Conservation (phyloP, 768 basidiomycete species). For the Podaxis mareebaensis region DNA sequence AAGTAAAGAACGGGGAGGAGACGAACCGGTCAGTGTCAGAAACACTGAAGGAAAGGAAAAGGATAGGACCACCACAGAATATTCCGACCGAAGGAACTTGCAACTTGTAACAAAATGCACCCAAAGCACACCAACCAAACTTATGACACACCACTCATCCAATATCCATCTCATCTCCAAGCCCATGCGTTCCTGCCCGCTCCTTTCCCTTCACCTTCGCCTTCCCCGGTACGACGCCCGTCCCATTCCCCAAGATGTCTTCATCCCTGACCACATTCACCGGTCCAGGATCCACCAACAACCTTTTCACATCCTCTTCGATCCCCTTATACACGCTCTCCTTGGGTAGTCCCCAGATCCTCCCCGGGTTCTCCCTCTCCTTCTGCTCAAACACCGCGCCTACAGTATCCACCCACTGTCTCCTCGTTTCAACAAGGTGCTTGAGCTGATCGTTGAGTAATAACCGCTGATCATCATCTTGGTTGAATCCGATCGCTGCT, state of each 20-base stretch:
- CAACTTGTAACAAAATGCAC: conserved; percentile 15
- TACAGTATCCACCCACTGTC: conserved; percentile 77
- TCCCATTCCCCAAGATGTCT: conserved; percentile 17
- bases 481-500: conserved; percentile 67
- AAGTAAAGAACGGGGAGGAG: conserved; percentile 11
- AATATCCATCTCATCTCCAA: conserved; percentile 66
- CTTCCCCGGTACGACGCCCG: conserved; percentile 16
- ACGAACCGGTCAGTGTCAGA: not conserved
- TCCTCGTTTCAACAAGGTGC: conserved; percentile 72
- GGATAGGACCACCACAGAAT: not conserved
- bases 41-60: conserved; percentile 3
- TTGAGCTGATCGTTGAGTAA: conserved; percentile 67
- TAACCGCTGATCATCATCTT: conserved; percentile 65
- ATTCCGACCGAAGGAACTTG: conserved; percentile 10
- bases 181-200: conserved; percentile 31
- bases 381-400: conserved; percentile 76
- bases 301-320: conserved; percentile 58
- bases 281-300: conserved; percentile 30
- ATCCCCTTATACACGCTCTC: conserved; percentile 76
- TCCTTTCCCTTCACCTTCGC: conserved; percentile 49
- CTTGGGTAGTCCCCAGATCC: conserved; percentile 77
- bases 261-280: conserved; percentile 18
- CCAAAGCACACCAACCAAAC: not conserved
- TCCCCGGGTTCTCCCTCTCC: conserved; percentile 62
- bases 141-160: conserved; percentile 37